Evolutionary conservation across 371 early-diverging fungal species (phyloP), one percentile per base, ranked within the genome.

Genomic region (Rhizomucor pusillus): DNA sequence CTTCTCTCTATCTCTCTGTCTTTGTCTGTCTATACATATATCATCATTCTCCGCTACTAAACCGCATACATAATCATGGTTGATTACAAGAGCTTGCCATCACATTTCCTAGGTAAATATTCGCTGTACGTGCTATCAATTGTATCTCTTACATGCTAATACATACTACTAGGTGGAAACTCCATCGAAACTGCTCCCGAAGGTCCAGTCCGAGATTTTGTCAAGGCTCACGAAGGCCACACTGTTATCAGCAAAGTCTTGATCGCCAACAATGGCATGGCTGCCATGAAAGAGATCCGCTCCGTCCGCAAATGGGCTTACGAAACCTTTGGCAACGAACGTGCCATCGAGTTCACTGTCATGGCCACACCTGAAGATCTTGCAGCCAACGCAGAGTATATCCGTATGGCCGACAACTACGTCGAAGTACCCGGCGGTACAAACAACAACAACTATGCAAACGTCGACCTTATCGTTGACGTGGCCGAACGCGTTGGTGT

Each of bases 231-330:
- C 63, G 87, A 85, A 54, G 94, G 94, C 48, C 92, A 92, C 68
- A 90, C 91, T 33, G 91, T 92, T 9, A 93, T 93, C 63, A 85
- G 85, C 20, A 89, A 87, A 61, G 88, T 98, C 16, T 81, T 98
- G 59, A 94, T 98, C 65, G 99, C 99, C 62, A 99, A 99, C 84
- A 99, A 98, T 83, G 99, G 99, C 62, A 95, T 99, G 78, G 99
- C 97, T 5, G 99, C 99, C 47, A 95, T 98, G 70, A 99, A 99
- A 73, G 98, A 95, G 79, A 98, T 99, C 57, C 86, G 97, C 43
- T 97, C 97, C 2, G 92, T 99, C 29, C 89, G 98, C 56, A 90
- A 97, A 67, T 99, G 97, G 95, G 89, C 99, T 5, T 99, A 99
- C 68, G 95, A 95, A 67, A 92, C 92, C 13, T 98, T 99, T 82